These are phyloP conservation scores for Pholiota conissans DNA, from an alignment of 768 basidiomycete species.

Conservation along the genomic window DNA sequence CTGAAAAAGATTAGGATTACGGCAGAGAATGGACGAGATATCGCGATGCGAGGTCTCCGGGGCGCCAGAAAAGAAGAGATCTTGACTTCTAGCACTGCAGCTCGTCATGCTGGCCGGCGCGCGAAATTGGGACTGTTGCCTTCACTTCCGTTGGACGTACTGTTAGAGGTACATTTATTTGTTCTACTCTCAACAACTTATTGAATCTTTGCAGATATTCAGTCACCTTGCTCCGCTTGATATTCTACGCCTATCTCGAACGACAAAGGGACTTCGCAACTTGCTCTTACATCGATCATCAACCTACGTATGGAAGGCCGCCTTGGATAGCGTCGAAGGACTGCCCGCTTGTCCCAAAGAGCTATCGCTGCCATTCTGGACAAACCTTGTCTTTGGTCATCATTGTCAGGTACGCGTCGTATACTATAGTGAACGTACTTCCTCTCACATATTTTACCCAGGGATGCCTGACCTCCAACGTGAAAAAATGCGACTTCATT, in stretches of 20 bases:
- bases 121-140: neutral
- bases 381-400: neutral
- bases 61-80: neutral
- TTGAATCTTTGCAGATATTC: neutral
- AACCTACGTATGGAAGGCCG: neutral
- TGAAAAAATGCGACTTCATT: conserved; percentile 24
- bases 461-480: conserved; percentile 21
- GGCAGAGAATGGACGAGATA: neutral
- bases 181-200: neutral
- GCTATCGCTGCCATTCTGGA: neutral
- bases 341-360: conserved; percentile 1
- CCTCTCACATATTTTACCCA: conserved; percentile 6
- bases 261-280: neutral
- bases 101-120: neutral
- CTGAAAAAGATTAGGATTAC: neutral
- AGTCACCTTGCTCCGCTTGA: neutral
- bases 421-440: neutral
- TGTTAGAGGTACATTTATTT: neutral
- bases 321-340: neutral
- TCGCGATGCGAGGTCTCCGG: neutral
- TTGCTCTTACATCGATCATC: neutral
- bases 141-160: neutral
- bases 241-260: neutral
- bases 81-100: too few species aligned
- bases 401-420: conserved; percentile 20